Conservation (phyloP, 2,329 filamentous ascomycete genomes). For the Cercospora zeae-maydis region DNA sequence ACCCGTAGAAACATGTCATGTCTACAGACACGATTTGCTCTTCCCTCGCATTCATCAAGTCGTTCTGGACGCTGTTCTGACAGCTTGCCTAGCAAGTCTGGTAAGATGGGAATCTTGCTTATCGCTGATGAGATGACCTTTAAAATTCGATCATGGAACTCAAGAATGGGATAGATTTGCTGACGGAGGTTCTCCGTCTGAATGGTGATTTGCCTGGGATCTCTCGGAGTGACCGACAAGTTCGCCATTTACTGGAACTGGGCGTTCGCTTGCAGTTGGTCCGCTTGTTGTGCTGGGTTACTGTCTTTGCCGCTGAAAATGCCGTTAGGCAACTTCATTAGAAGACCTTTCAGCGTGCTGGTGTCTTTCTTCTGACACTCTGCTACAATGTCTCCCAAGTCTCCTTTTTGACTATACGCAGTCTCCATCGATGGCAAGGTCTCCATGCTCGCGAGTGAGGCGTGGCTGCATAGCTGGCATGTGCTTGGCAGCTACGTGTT, state of each 20-base stretch:
- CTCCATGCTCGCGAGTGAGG: background rate
- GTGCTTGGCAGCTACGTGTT: background rate
- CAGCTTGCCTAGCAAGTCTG: constrained; percentile 79
- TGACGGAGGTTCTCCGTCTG: constrained; percentile 69
- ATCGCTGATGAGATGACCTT: constrained; percentile 72
- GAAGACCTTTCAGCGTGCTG: constrained; percentile 76
- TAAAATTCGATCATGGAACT: constrained; percentile 88
- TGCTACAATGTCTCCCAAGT: constrained; percentile 77
- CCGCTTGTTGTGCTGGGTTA: constrained; percentile 69
- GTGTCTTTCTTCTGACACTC: constrained; percentile 57
- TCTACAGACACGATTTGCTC: background rate
- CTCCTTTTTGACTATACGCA: constrained; percentile 68
- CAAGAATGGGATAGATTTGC: constrained; percentile 83
- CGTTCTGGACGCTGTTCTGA: constrained; percentile 83
- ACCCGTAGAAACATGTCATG: background rate
- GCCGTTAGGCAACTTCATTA: constrained; percentile 76
- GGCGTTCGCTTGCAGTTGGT: constrained; percentile 75
- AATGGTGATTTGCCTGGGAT: constrained; percentile 77
- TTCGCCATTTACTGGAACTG: constrained; percentile 71
- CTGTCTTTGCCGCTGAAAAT: constrained; percentile 64
- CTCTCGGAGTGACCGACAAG: constrained; percentile 67
- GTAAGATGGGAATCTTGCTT: constrained; percentile 79
- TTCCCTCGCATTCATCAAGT: too few relatives aligned
- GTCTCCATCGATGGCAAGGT: background rate
- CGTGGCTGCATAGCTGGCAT: background rate